Base-by-base conservation (phyloP, 139 green algal species). In the Eudorina sp. region DNA sequence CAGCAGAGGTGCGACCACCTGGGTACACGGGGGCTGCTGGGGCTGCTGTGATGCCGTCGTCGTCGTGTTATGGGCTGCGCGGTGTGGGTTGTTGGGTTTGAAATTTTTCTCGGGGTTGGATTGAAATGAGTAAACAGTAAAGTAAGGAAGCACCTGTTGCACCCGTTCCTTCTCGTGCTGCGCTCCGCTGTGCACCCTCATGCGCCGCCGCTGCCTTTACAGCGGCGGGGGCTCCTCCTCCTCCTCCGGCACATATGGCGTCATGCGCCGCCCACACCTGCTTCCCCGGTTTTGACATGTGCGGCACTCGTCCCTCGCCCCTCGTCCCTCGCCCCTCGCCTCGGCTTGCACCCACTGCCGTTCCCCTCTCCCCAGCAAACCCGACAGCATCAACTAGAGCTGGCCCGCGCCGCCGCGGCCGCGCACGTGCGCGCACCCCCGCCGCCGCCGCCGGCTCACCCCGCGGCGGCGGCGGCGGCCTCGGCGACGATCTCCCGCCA, bases 351-450 rank as follows among this genome's bases (percentile, higher is more conserved):
- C 23, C 55, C 55, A 25, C 55, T 7, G 23, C 23, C 55, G 7
- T 66, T 66, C 29, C 29, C 55, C 29, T 66, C 23, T 66, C 55
- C 55, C 4, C 62, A 76, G 38, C 78, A 85, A 64, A 58, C 68
- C 78, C 78, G 38, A 7, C 55, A 74, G n/a, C 36, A 68, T 7
- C 78, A 74, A 27, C 53, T 85, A 25, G 41, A 85, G 27, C 9
- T 58, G 9, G 78, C 58, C 38, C 38, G 40, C 16, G 53, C 55
- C 4, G 78, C 64, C 45, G 46, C 46, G 25, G 74, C 45, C 62
- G 62, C 36, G 11, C 48, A 55, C 48, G 13, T 55, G 13, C 27
- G 62, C 16, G 21, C 19, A 72, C 62, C 62, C 36, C 62, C n/a
- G 3, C 62, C 19, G 23, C 62, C 13, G 38, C 31, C 19, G 23